Evolutionary conservation across 1,139 yeast genomes (phyloP).

Genomic region (Eremothecium cymbalariae): DNA sequence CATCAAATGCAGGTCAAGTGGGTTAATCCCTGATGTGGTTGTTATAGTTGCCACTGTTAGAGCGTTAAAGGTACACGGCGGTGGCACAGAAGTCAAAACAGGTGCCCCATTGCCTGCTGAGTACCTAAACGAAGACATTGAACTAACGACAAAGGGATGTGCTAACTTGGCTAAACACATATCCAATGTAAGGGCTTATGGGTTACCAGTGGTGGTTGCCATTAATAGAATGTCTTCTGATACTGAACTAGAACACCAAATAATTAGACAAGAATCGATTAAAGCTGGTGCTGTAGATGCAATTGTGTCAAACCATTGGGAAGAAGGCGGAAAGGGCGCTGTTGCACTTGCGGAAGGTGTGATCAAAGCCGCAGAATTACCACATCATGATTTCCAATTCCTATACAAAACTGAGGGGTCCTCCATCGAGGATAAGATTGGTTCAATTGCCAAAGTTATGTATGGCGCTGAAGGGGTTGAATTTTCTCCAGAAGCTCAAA

Average conservation of each 20-base stretch:
- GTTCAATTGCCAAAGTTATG: conserved; percentile 79
- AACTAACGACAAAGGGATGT: conserved; percentile 75
- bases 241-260: conserved; percentile 72
- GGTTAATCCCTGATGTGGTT: conserved; percentile 82
- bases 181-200: conserved; percentile 74
- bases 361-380: conserved; percentile 54
- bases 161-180: conserved; percentile 90
- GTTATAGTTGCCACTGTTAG: conserved; percentile 96
- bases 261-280: conserved; percentile 74
- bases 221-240: conserved; percentile 88
- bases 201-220: conserved; percentile 93
- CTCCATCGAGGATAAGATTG: conserved; percentile 75
- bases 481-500: conserved; percentile 74
- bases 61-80: conserved; percentile 96
- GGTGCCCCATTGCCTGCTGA: conserved; percentile 86
- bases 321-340: conserved; percentile 95
- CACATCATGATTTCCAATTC: conserved; percentile 52
- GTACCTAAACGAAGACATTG: conserved; percentile 79
- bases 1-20: conserved; percentile 92
- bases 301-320: conserved; percentile 95
- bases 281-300: conserved; percentile 96
- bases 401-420: conserved; percentile 62
- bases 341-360: conserved; percentile 81
- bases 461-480: conserved; percentile 92
- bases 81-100: conserved; percentile 96